Evolutionary conservation across 2,329 filamentous ascomycete species (phyloP).

Genomic region (Exserohilum rostratum): DNA sequence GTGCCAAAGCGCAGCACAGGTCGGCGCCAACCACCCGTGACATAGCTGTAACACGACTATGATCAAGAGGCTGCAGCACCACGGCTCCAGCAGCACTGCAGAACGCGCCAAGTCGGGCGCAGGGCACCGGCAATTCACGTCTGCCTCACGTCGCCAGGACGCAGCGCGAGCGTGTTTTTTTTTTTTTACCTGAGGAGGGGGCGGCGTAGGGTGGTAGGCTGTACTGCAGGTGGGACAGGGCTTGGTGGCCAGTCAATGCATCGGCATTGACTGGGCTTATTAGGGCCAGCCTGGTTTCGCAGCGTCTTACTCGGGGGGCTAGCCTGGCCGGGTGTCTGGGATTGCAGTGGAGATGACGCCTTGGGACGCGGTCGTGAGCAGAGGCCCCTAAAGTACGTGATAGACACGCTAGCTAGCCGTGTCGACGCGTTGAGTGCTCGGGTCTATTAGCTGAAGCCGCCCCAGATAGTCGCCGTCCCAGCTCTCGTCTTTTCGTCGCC

Average conservation of each 20-base stretch:
- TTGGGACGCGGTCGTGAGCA: constrained; percentile 21
- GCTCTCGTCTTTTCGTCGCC: constrained; percentile 17
- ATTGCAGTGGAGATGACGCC: constrained; percentile 19
- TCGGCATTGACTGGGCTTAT: constrained; percentile 1
- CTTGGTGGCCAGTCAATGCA: constrained; percentile 4
- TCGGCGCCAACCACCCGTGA: constrained; percentile 8
- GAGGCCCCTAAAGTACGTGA: constrained; percentile 19
- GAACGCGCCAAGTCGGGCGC: constrained; percentile 10
- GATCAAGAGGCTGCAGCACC: constrained; percentile 2
- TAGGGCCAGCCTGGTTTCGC: background rate
- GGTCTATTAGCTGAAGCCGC: constrained; percentile 21
- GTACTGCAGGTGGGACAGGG: constrained; percentile 4
- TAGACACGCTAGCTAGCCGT: constrained; percentile 30
- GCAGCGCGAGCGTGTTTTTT: constrained; percentile 6
- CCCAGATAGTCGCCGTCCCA: constrained; percentile 19
- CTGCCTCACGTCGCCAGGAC: background rate
- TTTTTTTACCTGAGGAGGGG: background rate
- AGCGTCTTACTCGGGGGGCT: constrained; percentile 17
- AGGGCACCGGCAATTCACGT: constrained; percentile 6
- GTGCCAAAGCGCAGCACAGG: background rate
- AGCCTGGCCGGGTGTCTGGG: constrained; percentile 15
- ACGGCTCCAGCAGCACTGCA: constrained; percentile 11
- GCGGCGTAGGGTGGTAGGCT: background rate
- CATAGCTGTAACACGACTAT: constrained; percentile 1
- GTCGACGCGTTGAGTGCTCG: constrained; percentile 27